Percentiles rank a stretch among this genome's conserved stretches.
phyloP scores from a whole-genome alignment of 495 filamentous ascomycete genomes.

The Talaromyces ruber region DNA sequence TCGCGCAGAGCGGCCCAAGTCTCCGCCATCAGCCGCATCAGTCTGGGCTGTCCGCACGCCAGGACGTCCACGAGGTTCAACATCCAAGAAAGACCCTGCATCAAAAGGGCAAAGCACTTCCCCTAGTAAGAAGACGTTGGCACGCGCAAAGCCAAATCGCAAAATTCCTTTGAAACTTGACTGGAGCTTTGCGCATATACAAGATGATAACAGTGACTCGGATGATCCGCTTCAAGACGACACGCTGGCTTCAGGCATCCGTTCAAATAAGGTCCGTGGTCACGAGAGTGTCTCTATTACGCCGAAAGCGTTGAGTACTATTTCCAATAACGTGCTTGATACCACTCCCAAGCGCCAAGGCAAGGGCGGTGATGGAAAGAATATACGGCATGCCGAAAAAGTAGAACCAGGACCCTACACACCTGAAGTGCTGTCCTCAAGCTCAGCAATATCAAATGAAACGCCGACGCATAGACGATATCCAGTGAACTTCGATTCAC shows the following conservation, averaged over 20 bases:
- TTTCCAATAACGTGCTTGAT: background rate
- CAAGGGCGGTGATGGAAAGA: background rate
- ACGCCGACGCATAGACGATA: slow-evolving; percentile 2
- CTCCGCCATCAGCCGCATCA: slow-evolving; percentile 29
- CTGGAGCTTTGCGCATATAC: slow-evolving; percentile 34
- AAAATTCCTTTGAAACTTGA: slow-evolving; percentile 26
- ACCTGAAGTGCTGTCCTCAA: background rate
- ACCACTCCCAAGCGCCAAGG: background rate
- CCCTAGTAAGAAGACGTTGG: background rate
- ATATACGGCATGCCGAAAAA: background rate
- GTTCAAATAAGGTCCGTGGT: background rate
- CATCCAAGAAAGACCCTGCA: background rate
- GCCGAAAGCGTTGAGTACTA: background rate
- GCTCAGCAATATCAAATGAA: background rate
- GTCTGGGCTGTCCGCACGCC: slow-evolving; percentile 27
- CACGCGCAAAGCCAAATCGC: slow-evolving; percentile 12
- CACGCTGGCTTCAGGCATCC: slow-evolving; percentile 17
- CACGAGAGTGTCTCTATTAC: background rate
- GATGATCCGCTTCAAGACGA: slow-evolving; percentile 39
- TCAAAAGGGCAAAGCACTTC: background rate
- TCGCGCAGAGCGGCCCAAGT: slow-evolving; percentile 14
- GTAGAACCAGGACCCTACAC: background rate
- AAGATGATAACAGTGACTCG: slow-evolving; percentile 30
- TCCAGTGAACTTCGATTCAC: background rate
- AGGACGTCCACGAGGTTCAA: slow-evolving; percentile 1